Evolutionary conservation across 805 yeast species (phyloP).

Genomic region (Candida morakotiae): DNA sequence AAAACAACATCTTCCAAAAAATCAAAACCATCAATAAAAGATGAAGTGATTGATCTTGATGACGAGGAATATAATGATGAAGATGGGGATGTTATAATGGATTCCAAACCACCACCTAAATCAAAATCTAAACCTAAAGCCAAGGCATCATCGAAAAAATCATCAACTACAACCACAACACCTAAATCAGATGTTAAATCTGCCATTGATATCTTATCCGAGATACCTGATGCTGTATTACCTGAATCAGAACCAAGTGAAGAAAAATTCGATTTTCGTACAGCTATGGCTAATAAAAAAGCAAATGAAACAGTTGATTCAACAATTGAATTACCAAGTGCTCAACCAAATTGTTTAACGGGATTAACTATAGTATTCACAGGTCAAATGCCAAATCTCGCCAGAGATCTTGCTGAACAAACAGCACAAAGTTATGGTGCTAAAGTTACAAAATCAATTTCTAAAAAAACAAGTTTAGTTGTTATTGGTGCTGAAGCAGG

Average conservation of each 20-base stretch:
- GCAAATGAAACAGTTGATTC: conserved; percentile 21
- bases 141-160: conserved; percentile 4
- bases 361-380: conserved; percentile 94
- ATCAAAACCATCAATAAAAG: conserved; percentile 4
- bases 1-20: conserved; percentile 8
- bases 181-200: conserved; percentile 13
- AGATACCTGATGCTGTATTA: conserved; percentile 73
- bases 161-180: conserved; percentile 3
- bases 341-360: conserved; percentile 77
- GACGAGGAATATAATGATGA: conserved; percentile 24
- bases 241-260: conserved; percentile 46
- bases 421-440: conserved; percentile 89
- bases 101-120: conserved; percentile 6
- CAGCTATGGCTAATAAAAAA: conserved; percentile 22
- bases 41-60: conserved; percentile 16
- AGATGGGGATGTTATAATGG: conserved; percentile 23
- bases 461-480: conserved; percentile 80
- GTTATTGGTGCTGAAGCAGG: conserved; percentile 97
- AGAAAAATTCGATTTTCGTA: conserved; percentile 56
- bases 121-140: conserved; percentile 6
- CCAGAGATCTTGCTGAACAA: conserved; percentile 70
- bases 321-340: conserved; percentile 63
- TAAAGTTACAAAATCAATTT: conserved; percentile 78
- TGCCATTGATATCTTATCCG: conserved; percentile 54
- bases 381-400: conserved; percentile 77